A percentile compares a stretch with the other conserved stretches of the same genome.
Conservation (phyloP, 1,139 yeast genomes). For the Saccharomycopsis hybrid region DNA sequence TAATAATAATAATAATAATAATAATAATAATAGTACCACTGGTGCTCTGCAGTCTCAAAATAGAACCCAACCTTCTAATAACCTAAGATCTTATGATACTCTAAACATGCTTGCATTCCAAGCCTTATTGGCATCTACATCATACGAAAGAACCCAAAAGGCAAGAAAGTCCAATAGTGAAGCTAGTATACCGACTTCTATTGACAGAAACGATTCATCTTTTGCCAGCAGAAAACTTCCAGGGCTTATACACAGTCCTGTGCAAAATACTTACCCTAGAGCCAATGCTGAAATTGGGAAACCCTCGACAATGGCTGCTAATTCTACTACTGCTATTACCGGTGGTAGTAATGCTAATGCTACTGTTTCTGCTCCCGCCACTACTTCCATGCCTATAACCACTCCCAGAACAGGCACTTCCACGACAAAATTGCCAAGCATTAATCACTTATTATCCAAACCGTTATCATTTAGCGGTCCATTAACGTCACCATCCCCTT, state of each 20-base stretch:
- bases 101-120: slow-evolving; percentile 21
- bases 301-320: neutral
- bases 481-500: neutral
- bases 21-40: neutral
- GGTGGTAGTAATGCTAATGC: neutral
- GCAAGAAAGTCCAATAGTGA: slow-evolving; percentile 4
- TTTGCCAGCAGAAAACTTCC: neutral
- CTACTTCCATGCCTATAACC: neutral
- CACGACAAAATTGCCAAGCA: slow-evolving; percentile 16
- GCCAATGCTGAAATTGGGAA: neutral
- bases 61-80: neutral
- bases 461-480: neutral
- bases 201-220: neutral
- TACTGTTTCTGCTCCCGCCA: neutral
- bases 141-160: slow-evolving; percentile 17
- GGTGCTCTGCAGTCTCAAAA: neutral
- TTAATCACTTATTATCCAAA: slow-evolving; percentile 9
- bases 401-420: neutral
- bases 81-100: slow-evolving; percentile 15
- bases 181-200: neutral
- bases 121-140: slow-evolving; percentile 16
- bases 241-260: neutral
- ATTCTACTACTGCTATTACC: neutral
- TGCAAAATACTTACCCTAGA: neutral
- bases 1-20: neutral